Conservation (phyloP, 441 rosid species). For the Syzygium syzygioides region DNA sequence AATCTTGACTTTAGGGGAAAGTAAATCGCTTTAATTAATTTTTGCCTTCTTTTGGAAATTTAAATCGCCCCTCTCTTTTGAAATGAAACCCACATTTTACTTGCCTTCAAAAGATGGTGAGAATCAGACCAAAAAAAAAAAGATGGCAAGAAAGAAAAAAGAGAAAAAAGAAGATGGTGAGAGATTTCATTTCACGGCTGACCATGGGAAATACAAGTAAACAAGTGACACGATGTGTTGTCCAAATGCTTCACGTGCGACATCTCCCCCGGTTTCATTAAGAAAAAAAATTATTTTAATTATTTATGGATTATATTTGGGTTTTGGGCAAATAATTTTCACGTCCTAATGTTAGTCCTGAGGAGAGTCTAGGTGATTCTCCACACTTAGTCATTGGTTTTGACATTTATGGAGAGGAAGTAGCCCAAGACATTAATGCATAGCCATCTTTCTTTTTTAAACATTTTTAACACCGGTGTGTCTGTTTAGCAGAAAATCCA, state of each 20-base stretch:
- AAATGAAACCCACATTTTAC: not conserved
- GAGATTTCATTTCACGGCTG: not conserved
- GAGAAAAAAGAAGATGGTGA: not conserved
- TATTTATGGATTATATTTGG: not conserved
- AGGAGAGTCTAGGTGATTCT: not conserved
- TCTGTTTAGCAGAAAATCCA: not conserved
- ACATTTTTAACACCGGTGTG: too few relatives aligned
- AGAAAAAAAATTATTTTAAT: too few relatives aligned
- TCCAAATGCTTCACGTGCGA: not conserved
- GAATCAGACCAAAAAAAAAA: not conserved
- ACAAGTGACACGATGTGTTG: not conserved
- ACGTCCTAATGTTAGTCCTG: not conserved
- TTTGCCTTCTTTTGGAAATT: not conserved
- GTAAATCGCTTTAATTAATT: not conserved
- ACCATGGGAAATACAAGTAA: not conserved
- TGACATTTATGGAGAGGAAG: not conserved
- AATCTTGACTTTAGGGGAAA: not conserved
- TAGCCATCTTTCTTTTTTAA: not conserved
- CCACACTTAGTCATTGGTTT: not conserved
- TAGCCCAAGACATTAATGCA: not conserved
- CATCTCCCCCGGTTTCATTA: not conserved
- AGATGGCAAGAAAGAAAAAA: not conserved
- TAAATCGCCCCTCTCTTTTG: fast-evolving
- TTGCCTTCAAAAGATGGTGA: not conserved
- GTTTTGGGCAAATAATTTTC: not conserved